Conservation (phyloP, 495 filamentous ascomycete species). For the Cladorrhinum samala region DNA sequence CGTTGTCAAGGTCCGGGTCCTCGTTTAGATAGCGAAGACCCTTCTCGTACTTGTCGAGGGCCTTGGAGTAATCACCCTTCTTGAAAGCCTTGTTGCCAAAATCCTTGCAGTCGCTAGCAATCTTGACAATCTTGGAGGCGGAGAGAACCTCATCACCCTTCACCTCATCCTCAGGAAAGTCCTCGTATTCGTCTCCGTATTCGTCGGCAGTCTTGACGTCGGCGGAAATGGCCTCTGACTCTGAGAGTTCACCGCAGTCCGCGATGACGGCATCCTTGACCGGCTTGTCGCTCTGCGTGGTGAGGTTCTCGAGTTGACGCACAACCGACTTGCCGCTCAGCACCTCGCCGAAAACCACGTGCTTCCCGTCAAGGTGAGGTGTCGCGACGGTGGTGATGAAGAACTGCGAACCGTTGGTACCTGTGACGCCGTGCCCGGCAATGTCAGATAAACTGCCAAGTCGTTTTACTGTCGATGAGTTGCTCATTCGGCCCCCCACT, state of each 20-base stretch:
- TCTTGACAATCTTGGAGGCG: constrained; percentile 62
- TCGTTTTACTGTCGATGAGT: neutral
- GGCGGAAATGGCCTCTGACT: constrained; percentile 56
- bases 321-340: constrained; percentile 86
- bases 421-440: constrained; percentile 28
- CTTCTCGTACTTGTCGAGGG: constrained; percentile 94
- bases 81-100: constrained; percentile 94
- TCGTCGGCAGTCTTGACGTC: constrained; percentile 62
- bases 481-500: no score
- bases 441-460: no score
- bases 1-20: constrained; percentile 66
- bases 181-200: constrained; percentile 89
- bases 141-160: constrained; percentile 47
- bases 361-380: constrained; percentile 91
- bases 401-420: constrained; percentile 96
- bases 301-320: constrained; percentile 81
- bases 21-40: constrained; percentile 91
- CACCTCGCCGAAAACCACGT: constrained; percentile 97
- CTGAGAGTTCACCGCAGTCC: constrained; percentile 82
- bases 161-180: constrained; percentile 79
- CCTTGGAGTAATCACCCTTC: constrained; percentile 57
- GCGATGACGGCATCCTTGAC: constrained; percentile 60
- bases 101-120: constrained; percentile 83
- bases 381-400: constrained; percentile 94
- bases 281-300: constrained; percentile 80